Percentiles rank a stretch among this genome's conserved stretches.
Conservation (phyloP, 257 asterid genomes). For the Solanum peruvianum region DNA sequence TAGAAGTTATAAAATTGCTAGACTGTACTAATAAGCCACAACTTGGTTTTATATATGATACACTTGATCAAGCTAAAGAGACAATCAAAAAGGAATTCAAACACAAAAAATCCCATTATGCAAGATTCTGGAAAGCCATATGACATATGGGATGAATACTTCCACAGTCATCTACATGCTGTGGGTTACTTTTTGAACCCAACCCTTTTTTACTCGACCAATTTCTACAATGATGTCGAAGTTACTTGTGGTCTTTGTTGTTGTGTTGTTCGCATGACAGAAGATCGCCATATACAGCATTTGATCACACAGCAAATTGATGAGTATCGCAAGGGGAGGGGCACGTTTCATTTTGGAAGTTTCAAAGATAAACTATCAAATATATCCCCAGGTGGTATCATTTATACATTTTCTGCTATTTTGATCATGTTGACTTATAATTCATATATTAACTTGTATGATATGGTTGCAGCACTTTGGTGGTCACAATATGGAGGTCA, state of each 20-base stretch:
- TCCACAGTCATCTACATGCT: constrained; percentile 55
- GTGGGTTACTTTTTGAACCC: constrained; percentile 58
- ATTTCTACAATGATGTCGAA: constrained; percentile 31
- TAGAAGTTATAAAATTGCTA: constrained; percentile 26
- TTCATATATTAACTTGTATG: not conserved
- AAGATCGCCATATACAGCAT: constrained; percentile 7
- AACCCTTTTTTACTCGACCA: constrained; percentile 20
- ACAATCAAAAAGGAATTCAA: constrained; percentile 29
- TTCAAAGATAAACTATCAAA: not conserved
- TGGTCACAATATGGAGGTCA: constrained; percentile 42
- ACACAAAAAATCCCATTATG: constrained; percentile 15
- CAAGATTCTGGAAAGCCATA: constrained; percentile 43
- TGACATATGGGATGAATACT: constrained; percentile 41
- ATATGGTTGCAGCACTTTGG: constrained; percentile 41
- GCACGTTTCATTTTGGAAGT: constrained; percentile 16
- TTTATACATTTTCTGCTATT: not conserved
- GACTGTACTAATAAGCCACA: constrained; percentile 8
- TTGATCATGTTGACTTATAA: not conserved
- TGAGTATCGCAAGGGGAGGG: constrained; percentile 9
- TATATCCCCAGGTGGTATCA: constrained; percentile 31
- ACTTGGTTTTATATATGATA: constrained; percentile 37
- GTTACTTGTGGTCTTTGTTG: constrained; percentile 30
- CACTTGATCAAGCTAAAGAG: constrained; percentile 56
- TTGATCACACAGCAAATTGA: constrained; percentile 21
- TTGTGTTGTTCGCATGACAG: constrained; percentile 21